Evolutionary conservation across 176 grass and related monocot genomes (phyloP).

Genomic region (Zea luxurians): DNA sequence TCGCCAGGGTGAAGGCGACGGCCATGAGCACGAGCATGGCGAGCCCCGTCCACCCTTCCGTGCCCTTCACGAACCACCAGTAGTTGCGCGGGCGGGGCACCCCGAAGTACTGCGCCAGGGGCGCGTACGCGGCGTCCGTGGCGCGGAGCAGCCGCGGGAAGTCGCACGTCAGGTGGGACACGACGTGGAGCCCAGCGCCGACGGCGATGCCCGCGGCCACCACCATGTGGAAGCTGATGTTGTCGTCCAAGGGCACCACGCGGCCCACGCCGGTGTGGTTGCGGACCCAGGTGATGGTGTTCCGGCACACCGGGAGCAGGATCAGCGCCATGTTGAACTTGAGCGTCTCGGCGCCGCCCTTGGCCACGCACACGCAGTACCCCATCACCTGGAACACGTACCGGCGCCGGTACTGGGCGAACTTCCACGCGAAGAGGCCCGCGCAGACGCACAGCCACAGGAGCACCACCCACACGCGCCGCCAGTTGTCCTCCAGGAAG

Average conservation of each 20-base stretch:
- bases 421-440: slow-evolving; percentile 76
- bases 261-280: slow-evolving; percentile 48
- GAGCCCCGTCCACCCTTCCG: slow-evolving; percentile 89
- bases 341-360: slow-evolving; percentile 94
- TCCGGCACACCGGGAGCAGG: slow-evolving; percentile 93
- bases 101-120: slow-evolving; percentile 69
- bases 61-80: slow-evolving; percentile 97
- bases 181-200: slow-evolving; percentile 61
- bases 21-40: slow-evolving; percentile 79
- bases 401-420: slow-evolving; percentile 65
- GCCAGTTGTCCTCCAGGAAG: slow-evolving; percentile 97
- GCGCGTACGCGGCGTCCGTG: slow-evolving; percentile 52
- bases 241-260: slow-evolving; percentile 86
- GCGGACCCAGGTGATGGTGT: slow-evolving; percentile 96
- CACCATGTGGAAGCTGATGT: slow-evolving; percentile 97
- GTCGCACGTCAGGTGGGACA: slow-evolving; percentile 86
- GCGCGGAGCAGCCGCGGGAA: slow-evolving; percentile 88
- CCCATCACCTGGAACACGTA: slow-evolving; percentile 86
- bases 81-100: slow-evolving; percentile 48
- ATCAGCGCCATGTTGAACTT: slow-evolving; percentile 99
- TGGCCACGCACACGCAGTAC: slow-evolving; percentile 95
- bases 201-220: slow-evolving; percentile 68
- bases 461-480: slow-evolving; percentile 76
- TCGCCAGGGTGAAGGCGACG: slow-evolving; percentile 75
- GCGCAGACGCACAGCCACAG: slow-evolving; percentile 73